Base-by-base conservation (phyloP, 805 yeast genomes). In the Candida broadrunensis region DNA sequence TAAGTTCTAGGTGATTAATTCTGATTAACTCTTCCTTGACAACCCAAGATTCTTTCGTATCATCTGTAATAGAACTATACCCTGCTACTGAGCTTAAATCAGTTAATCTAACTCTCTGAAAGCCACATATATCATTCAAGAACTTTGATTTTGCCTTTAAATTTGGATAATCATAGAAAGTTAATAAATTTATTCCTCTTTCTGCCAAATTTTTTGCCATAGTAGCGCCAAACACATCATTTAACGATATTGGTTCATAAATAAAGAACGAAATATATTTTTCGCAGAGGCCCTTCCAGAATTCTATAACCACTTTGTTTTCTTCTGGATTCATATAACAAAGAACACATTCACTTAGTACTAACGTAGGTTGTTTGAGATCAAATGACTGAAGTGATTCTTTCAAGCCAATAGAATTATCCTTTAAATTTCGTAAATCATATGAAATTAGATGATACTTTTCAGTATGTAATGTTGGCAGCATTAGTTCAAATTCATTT, bases 341-440 rank as follows among this genome's bases (percentile, higher is more conserved):
- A 26, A 86, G 63, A 26, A 87, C 87, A 61, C 93, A 86, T 56
- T 85, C 95, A 46, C 87, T 78, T 15, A 85, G 55, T 2, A 86
- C 59, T 13, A 86, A 51, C 0, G 93, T 85, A 7, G 87, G 86
- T 3, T 60, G 29, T 1, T 52, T 30, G 8, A 50, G 38, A 44
- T 72, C 65, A 25, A 74, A 44, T 15, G 53, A 48, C 6, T 39
- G 23, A 14, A 55, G 46, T 16, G 13, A 5, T 29, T 29, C 18
- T 5, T 14, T 5, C 5, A 29, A 29, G 4, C 38, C 36, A 23
- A 52, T 36, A n/a, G 37, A 27, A 11, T 25, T 54, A 4, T 40
- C 36, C 1, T 43, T 33, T 17, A 72, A 41, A 3, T 49, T 35
- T 14, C 88, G 62, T 36, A 85, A 61, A 54, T 85, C 91, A 5